Percentiles rank a stretch among this genome's conserved stretches.
Conservation (phyloP, 2,329 filamentous ascomycete genomes). For the Aspergillus persii region DNA sequence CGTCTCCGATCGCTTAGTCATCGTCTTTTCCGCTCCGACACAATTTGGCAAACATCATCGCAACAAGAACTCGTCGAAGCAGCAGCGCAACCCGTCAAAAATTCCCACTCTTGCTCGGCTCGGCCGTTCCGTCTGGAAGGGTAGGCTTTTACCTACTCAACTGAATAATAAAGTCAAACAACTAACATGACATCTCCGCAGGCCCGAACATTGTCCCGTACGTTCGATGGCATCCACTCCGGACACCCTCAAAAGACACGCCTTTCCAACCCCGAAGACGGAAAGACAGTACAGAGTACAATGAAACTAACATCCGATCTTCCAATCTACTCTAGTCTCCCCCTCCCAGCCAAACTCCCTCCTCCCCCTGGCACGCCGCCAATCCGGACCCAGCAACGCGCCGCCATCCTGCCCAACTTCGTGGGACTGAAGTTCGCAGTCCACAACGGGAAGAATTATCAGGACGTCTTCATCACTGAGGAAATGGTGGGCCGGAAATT, state of each 20-base stretch:
- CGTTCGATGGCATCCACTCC: slow-evolving; percentile 30
- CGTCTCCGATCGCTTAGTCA: slow-evolving; percentile 5
- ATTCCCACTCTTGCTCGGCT: slow-evolving; percentile 65
- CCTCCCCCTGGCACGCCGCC: slow-evolving; percentile 65
- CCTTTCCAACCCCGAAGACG: not conserved
- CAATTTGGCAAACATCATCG: slow-evolving; percentile 15
- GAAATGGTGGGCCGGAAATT: slow-evolving; percentile 97
- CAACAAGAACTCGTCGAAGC: slow-evolving; percentile 1
- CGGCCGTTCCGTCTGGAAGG: slow-evolving; percentile 85
- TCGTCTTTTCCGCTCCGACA: slow-evolving; percentile 1
- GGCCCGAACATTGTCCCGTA: slow-evolving; percentile 71
- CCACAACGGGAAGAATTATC: slow-evolving; percentile 86
- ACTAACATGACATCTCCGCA: slow-evolving; percentile 29
- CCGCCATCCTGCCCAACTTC: slow-evolving; percentile 89
- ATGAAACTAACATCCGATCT: slow-evolving; percentile 2
- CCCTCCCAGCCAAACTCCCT: slow-evolving; percentile 41
- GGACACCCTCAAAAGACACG: not conserved
- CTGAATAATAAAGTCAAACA: not conserved
- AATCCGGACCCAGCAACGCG: slow-evolving; percentile 84
- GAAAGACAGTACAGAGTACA: not conserved
- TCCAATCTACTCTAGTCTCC: slow-evolving; percentile 38
- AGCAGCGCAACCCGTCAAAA: slow-evolving; percentile 40
- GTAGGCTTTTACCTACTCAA: slow-evolving; percentile 44
- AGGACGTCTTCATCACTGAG: slow-evolving; percentile 80
- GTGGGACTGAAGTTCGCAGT: slow-evolving; percentile 86